phyloP scores from a whole-genome alignment of 1,284 basidiomycete species.

The Pterulicium gracile region DNA sequence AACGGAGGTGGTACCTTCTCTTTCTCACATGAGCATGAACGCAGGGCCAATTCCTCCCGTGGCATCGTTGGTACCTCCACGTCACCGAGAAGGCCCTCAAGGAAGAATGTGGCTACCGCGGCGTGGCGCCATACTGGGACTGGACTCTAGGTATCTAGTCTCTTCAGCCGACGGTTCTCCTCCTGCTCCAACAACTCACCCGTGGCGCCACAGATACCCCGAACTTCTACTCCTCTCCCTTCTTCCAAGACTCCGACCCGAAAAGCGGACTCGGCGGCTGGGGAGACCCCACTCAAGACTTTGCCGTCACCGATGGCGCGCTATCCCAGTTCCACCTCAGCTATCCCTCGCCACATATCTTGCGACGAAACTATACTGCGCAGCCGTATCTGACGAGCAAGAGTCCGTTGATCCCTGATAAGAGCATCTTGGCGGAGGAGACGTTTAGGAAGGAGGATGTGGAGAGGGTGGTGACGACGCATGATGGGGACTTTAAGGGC shows the following conservation, averaged over 20 bases:
- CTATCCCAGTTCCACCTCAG: slow-evolving; percentile 14
- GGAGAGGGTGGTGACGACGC: slow-evolving; percentile 13
- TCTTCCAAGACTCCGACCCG: slow-evolving; percentile 17
- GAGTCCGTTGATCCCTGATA: slow-evolving; percentile 11
- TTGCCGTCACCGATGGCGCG: slow-evolving; percentile 16
- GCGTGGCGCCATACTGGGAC: slow-evolving; percentile 23
- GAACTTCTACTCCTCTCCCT: slow-evolving; percentile 15
- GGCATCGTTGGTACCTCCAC: slow-evolving; percentile 21
- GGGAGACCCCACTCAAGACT: slow-evolving; percentile 17
- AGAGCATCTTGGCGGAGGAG: slow-evolving; percentile 15
- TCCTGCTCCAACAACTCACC: neutral
- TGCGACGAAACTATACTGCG: slow-evolving; percentile 20
- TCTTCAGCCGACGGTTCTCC: neutral
- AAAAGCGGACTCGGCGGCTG: slow-evolving; percentile 17
- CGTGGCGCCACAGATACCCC: slow-evolving; percentile 17
- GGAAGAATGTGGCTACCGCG: slow-evolving; percentile 18
- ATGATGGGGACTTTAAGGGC: slow-evolving; percentile 17
- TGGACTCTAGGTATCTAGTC: slow-evolving; percentile 19
- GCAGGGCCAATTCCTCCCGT: slow-evolving; percentile 22
- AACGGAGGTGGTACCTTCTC: too few species aligned
- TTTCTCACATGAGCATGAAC: too few species aligned
- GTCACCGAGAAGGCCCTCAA: slow-evolving; percentile 18
- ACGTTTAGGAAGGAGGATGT: slow-evolving; percentile 16
- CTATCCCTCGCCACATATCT: slow-evolving; percentile 18
- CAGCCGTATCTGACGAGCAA: slow-evolving; percentile 12